phyloP scores from a whole-genome alignment of 768 basidiomycete species.

The Termitomyces sp. region DNA sequence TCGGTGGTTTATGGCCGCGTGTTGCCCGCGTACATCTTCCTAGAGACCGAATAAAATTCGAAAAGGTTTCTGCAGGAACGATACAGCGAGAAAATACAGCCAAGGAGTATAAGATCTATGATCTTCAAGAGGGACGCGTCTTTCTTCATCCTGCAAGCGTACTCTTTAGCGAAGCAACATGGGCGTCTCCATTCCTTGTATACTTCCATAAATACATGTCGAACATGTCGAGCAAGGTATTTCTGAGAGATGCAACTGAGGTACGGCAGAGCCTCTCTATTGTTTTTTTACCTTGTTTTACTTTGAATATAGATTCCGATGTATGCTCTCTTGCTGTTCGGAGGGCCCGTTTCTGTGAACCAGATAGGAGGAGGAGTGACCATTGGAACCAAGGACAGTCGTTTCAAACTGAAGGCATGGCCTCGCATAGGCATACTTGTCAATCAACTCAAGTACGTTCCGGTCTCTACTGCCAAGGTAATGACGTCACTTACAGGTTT shows the following conservation, averaged over 20 bases:
- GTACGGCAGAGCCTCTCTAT: conserved; percentile 34
- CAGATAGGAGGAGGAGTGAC: conserved; percentile 78
- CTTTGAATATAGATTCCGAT: conserved; percentile 61
- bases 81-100: conserved; percentile 83
- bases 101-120: conserved; percentile 80
- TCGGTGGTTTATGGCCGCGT: conserved; percentile 86
- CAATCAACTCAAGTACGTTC: conserved; percentile 72
- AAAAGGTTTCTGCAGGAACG: conserved; percentile 80
- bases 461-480: neutral
- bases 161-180: conserved; percentile 66
- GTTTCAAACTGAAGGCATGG: conserved; percentile 71
- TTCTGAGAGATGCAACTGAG: conserved; percentile 85
- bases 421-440: conserved; percentile 90
- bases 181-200: conserved; percentile 76
- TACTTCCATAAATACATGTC: conserved; percentile 85
- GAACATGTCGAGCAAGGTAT: conserved; percentile 79
- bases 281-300: neutral
- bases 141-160: conserved; percentile 85
- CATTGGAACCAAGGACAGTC: conserved; percentile 49
- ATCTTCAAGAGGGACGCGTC: conserved; percentile 60
- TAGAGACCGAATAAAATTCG: conserved; percentile 77
- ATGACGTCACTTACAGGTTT: neutral
- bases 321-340: conserved; percentile 84
- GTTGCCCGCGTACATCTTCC: conserved; percentile 73
- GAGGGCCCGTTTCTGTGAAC: conserved; percentile 74